Conservation (phyloP, 2,329 filamentous ascomycete species). For the Talaromyces sp. region DNA sequence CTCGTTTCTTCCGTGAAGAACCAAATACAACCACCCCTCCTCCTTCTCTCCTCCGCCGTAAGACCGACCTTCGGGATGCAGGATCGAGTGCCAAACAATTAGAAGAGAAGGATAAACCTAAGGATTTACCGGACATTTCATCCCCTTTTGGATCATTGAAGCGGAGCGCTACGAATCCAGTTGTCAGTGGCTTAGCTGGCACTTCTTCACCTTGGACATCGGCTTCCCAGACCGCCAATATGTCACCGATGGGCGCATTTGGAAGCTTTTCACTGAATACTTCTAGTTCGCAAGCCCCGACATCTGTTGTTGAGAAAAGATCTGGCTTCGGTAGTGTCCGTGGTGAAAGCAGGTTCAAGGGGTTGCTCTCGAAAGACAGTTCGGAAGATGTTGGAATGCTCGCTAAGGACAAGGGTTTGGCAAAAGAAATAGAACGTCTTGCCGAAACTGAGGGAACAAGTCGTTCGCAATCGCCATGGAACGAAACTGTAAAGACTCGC, state of each 20-base stretch:
- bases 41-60: slow-evolving; percentile 57
- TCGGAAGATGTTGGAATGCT: slow-evolving; percentile 58
- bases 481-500: slow-evolving; percentile 46
- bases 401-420: slow-evolving; percentile 55
- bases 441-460: slow-evolving; percentile 50
- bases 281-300: slow-evolving; percentile 48
- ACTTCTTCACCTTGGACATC: slow-evolving; percentile 58
- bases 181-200: slow-evolving; percentile 49
- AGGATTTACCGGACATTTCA: slow-evolving; percentile 35
- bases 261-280: slow-evolving; percentile 75
- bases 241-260: slow-evolving; percentile 78
- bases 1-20: slow-evolving; percentile 49
- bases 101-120: slow-evolving; percentile 53
- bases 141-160: slow-evolving; percentile 55
- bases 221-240: slow-evolving; percentile 59
- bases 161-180: slow-evolving; percentile 54
- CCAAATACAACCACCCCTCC: slow-evolving; percentile 58
- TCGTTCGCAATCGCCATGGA: slow-evolving; percentile 51
- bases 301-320: slow-evolving; percentile 65
- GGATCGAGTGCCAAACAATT: slow-evolving; percentile 32
- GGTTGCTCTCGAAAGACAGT: slow-evolving; percentile 75
- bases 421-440: slow-evolving; percentile 53
- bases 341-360: slow-evolving; percentile 80
- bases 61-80: slow-evolving; percentile 60
- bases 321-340: slow-evolving; percentile 62